A percentile compares a stretch with the other conserved stretches of the same genome.
phyloP scores from a whole-genome alignment of 1,284 basidiomycete genomes.

The Tylopilus sp. region DNA sequence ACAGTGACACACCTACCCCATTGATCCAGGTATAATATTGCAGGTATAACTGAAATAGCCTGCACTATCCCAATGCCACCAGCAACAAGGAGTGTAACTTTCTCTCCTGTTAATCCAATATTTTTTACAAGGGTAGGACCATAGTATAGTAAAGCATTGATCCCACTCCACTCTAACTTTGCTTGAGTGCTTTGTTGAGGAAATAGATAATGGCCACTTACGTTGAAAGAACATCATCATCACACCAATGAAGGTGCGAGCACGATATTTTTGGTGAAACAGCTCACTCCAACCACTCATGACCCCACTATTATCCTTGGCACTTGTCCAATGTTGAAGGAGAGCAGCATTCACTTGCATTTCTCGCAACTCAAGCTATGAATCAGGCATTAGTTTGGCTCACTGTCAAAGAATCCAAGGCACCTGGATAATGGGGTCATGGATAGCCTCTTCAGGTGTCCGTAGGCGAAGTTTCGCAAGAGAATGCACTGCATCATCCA shows the following conservation, averaged over 20 bases:
- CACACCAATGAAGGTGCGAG: conserved; percentile 63
- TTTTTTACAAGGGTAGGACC: conserved; percentile 67
- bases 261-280: conserved; percentile 49
- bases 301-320: conserved; percentile 16
- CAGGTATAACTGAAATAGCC: conserved; percentile 70
- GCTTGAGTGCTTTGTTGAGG: not conserved
- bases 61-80: conserved; percentile 81
- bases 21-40: conserved; percentile 67
- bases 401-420: not conserved
- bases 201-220: conserved; percentile 34
- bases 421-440: conserved; percentile 55
- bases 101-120: conserved; percentile 55
- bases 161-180: conserved; percentile 72
- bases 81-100: conserved; percentile 59
- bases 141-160: conserved; percentile 79
- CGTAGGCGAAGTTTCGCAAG: conserved; percentile 53
- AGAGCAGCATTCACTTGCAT: conserved; percentile 64
- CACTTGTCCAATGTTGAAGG: conserved; percentile 33
- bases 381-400: not conserved
- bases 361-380: conserved; percentile 65
- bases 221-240: conserved; percentile 79
- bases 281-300: conserved; percentile 49
- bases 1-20: conserved; percentile 47
- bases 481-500: conserved; percentile 50
- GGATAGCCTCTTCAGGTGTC: conserved; percentile 35